These are phyloP conservation scores for Xylaria sp. DNA, from an alignment of 2,329 filamentous ascomycete genomes.

Conservation along the genomic window DNA sequence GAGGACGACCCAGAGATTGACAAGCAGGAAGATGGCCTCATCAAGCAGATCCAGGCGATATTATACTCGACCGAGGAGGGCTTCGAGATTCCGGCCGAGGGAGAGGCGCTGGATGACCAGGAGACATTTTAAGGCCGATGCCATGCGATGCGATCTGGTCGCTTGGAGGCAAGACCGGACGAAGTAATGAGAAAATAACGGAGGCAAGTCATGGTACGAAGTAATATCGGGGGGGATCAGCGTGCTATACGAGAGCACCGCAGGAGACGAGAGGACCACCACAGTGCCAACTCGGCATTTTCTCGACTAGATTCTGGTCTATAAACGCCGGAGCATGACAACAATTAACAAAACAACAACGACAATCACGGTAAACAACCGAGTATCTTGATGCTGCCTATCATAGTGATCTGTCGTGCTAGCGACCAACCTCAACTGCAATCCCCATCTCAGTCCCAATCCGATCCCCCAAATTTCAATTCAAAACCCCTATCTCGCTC, in stretches of 20 bases:
- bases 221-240: conserved; percentile 36
- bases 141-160: conserved; percentile 2
- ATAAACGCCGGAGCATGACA: conserved; percentile 18
- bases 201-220: conserved; percentile 33
- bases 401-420: not conserved
- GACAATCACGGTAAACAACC: conserved; percentile 15
- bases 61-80: conserved; percentile 96
- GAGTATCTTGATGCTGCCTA: not conserved
- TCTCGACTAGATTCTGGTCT: conserved; percentile 7
- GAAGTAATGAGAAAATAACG: conserved; percentile 41
- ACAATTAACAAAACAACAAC: not conserved
- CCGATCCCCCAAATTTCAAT: not conserved
- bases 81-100: conserved; percentile 89
- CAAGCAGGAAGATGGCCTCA: conserved; percentile 89
- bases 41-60: conserved; percentile 97
- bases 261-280: not conserved
- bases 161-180: conserved; percentile 25
- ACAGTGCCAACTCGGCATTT: conserved; percentile 4
- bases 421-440: not conserved
- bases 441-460: not conserved
- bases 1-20: conserved; percentile 93
- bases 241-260: conserved; percentile 21
- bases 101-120: conserved; percentile 77
- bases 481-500: not conserved
- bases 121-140: conserved; percentile 73